Evolutionary conservation across 139 green algal genomes (phyloP), one percentile per base, ranked within the genome.

Genomic region (Chlamydomonas sphaeroides): DNA sequence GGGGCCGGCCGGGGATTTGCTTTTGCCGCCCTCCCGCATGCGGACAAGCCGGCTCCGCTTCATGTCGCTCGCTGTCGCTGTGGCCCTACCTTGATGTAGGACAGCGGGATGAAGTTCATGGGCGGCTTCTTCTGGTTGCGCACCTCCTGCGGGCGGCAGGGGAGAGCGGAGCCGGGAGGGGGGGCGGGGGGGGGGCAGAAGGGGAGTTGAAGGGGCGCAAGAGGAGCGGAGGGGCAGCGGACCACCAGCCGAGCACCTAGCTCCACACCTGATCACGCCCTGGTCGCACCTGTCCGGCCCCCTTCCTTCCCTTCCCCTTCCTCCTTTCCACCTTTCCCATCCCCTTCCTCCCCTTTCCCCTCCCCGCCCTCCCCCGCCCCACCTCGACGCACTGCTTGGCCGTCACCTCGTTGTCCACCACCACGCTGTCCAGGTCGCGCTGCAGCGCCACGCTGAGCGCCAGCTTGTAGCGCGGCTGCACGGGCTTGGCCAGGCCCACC

Each of bases 61-160:
- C 5, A n/a, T 14, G 63, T 45, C 18, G 10, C 26, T 42, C 32
- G 26, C 63, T 20, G 26, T 26, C 14, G 6, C 18, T 23, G 8
- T 18, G 7, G n/a, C 21, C 70, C 10, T 36, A 90, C 89, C 84
- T 88, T 88, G 72, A 95, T 87, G 48, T 84, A 91, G 45, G 89
- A 79, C 53, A 98, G 86, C 5, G 96, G 96, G 53, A 98, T 90
- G 93, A 99, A 99, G 39, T 94, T 96, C 89, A 98, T 95, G 20
- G 90, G 88, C 23, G 93, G 86, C 61, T 95, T 79, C n/a, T 90
- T 86, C 48, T 94, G 86, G 23, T 96, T 90, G 39, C 90, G 91
- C 26, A 96, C 87, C 68, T 93, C 92, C 80, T 90, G 65, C 49
- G 83, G 78, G 59, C 72, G 75, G 17, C 72, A 69, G 38, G 33